Percentiles rank a stretch among this genome's conserved stretches.
These are phyloP conservation scores for Candida sanyiensis DNA, from an alignment of 805 yeast genomes.

Conservation along the genomic window DNA sequence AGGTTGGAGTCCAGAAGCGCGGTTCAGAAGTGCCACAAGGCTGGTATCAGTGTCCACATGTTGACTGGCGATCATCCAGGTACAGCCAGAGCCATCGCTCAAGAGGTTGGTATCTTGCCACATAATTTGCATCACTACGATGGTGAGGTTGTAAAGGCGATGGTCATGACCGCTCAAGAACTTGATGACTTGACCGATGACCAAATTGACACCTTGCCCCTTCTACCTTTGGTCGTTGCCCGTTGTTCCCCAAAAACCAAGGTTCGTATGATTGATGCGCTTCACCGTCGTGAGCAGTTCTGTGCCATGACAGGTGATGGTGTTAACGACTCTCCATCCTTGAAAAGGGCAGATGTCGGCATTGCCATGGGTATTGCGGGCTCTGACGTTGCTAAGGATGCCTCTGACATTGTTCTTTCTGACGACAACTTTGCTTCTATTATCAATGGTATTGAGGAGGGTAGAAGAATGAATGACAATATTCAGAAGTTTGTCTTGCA, in stretches of 20 bases:
- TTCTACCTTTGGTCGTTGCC: slow-evolving; percentile 71
- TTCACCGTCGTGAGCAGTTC: slow-evolving; percentile 53
- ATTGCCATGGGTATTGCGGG: slow-evolving; percentile 82
- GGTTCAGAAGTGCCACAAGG: slow-evolving; percentile 60
- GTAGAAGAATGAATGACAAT: slow-evolving; percentile 72
- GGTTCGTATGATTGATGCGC: slow-evolving; percentile 76
- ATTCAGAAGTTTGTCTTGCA: slow-evolving; percentile 76
- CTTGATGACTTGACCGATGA: slow-evolving; percentile 60
- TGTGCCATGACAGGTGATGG: slow-evolving; percentile 86
- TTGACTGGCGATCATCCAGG: slow-evolving; percentile 78
- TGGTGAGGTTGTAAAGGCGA: slow-evolving; percentile 48
- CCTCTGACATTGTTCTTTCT: slow-evolving; percentile 67
- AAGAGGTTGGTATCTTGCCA: slow-evolving; percentile 74
- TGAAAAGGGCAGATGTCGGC: slow-evolving; percentile 75
- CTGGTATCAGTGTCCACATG: slow-evolving; percentile 78
- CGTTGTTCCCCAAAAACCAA: slow-evolving; percentile 81
- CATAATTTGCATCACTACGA: slow-evolving; percentile 50
- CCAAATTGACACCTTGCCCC: slow-evolving; percentile 57
- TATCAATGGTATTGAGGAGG: slow-evolving; percentile 73
- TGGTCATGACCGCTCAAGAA: slow-evolving; percentile 73
- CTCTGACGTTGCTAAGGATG: slow-evolving; percentile 81
- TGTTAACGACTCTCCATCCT: slow-evolving; percentile 74
- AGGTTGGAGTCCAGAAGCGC: slow-evolving; percentile 63
- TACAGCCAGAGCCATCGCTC: slow-evolving; percentile 77
- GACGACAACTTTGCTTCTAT: slow-evolving; percentile 80